Conservation (phyloP, 169 alveolate genomes). For the Eimeria falciformis region DNA sequence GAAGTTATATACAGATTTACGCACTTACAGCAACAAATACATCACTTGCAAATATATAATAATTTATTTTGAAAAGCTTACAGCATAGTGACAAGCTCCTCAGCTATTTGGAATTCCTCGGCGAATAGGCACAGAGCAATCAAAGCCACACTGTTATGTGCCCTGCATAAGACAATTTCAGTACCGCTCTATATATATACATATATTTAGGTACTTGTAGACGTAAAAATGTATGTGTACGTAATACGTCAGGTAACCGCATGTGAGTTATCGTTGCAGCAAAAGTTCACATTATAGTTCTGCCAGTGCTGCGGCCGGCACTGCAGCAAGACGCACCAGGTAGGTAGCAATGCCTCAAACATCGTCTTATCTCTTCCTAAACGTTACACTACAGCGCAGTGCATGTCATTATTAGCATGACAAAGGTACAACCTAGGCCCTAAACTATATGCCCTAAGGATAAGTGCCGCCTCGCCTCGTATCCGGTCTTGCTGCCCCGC, state of each 20-base stretch:
- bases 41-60: too few species aligned
- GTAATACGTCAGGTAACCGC: too few species aligned
- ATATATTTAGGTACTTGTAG: too few species aligned
- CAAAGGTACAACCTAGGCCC: not conserved
- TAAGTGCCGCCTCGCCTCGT: not conserved
- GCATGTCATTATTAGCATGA: too few species aligned
- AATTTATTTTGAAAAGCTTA: not conserved
- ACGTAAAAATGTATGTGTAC: too few species aligned
- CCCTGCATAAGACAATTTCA: slow-evolving; percentile 37
- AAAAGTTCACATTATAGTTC: too few species aligned
- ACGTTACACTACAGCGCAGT: not conserved
- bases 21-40: too few species aligned
- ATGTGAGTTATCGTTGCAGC: too few species aligned
- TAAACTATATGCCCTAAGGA: not conserved
- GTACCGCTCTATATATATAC: too few species aligned
- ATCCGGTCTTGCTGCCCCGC: too few species aligned
- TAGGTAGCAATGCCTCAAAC: slow-evolving; percentile 56
- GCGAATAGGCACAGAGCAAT: slow-evolving; percentile 35
- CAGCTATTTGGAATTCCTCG: slow-evolving; percentile 48
- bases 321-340: slow-evolving; percentile 43
- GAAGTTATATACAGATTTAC: not conserved
- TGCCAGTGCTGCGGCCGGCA: not conserved
- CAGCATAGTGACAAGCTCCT: slow-evolving; percentile 31
- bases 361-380: slow-evolving; percentile 33
- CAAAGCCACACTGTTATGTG: slow-evolving; percentile 32